These are phyloP conservation scores for Penicillium salamii DNA, from an alignment of 495 filamentous ascomycete genomes.

Conservation along the genomic window DNA sequence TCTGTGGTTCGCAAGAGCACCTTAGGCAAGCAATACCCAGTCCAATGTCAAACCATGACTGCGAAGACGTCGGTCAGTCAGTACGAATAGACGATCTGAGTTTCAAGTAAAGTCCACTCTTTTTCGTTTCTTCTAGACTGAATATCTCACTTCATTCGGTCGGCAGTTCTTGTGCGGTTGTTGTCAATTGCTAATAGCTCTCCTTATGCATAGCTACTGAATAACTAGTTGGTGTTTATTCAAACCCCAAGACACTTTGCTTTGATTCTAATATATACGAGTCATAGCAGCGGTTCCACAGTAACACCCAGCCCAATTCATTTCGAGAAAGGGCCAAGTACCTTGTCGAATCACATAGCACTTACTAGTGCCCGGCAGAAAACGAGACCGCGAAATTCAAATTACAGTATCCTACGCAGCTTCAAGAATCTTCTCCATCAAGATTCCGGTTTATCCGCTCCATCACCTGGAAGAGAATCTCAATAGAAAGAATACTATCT, in stretches of 20 bases:
- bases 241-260: not conserved
- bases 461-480: constrained; percentile 19
- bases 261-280: constrained; percentile 11
- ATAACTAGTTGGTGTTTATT: not conserved
- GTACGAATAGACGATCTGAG: constrained; percentile 34
- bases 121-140: constrained; percentile 14
- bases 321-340: constrained; percentile 28
- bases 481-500: constrained; percentile 50
- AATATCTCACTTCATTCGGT: constrained; percentile 17
- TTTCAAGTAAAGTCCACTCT: constrained; percentile 38
- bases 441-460: constrained; percentile 21
- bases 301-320: constrained; percentile 31
- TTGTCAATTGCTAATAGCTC: no score
- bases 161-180: constrained; percentile 12
- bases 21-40: constrained; percentile 26
- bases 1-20: constrained; percentile 15
- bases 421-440: constrained; percentile 44
- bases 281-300: constrained; percentile 32
- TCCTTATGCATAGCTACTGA: not conserved
- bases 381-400: constrained; percentile 16
- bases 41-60: constrained; percentile 19
- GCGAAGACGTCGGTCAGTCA: constrained; percentile 25
- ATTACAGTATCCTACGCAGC: constrained; percentile 35
- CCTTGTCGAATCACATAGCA: constrained; percentile 10
- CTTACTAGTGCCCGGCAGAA: constrained; percentile 3